These are phyloP conservation scores for Ochromonadaceae sp. DNA, from an alignment of 352 stramenopile species.

Conservation along the genomic window DNA sequence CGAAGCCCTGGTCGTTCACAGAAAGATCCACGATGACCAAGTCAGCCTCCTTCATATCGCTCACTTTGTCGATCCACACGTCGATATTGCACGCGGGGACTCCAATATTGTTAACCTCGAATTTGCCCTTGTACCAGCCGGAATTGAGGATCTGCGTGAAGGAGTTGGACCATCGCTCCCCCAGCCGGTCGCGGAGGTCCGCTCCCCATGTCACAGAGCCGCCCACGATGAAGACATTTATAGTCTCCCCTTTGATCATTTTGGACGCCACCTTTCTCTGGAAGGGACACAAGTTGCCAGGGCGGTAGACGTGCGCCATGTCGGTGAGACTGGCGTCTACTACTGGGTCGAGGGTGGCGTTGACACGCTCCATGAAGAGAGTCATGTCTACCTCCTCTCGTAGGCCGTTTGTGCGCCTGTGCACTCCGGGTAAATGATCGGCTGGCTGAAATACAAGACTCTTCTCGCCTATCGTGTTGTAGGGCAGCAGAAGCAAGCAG, in stretches of 20 bases:
- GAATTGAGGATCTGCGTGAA: neutral
- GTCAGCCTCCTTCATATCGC: neutral
- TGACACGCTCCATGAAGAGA: neutral
- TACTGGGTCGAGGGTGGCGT: neutral
- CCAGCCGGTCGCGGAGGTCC: neutral
- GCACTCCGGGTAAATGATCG: too few species aligned
- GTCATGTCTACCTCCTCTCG: neutral
- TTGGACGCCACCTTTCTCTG: neutral
- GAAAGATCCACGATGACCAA: slow-evolving; percentile 9
- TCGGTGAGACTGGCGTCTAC: neutral
- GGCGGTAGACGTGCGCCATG: neutral
- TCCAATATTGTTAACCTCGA: neutral
- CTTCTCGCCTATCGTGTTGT: too few species aligned
- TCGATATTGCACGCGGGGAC: slow-evolving; percentile 2
- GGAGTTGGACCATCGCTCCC: neutral
- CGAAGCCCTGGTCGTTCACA: slow-evolving; percentile 13
- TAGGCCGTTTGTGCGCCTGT: too few species aligned
- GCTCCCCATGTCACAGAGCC: slow-evolving; percentile 1
- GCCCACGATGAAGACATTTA: slow-evolving; percentile 7
- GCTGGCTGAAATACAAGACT: too few species aligned
- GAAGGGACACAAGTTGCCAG: slow-evolving; percentile 7
- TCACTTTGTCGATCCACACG: slow-evolving; percentile 1
- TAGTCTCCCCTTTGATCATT: neutral
- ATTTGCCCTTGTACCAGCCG: neutral
- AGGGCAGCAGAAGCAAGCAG: too few species aligned